Evolutionary conservation across 2,329 filamentous ascomycete genomes (phyloP), one percentile per base, ranked within the genome.

Genomic region (Onygenales sp.): DNA sequence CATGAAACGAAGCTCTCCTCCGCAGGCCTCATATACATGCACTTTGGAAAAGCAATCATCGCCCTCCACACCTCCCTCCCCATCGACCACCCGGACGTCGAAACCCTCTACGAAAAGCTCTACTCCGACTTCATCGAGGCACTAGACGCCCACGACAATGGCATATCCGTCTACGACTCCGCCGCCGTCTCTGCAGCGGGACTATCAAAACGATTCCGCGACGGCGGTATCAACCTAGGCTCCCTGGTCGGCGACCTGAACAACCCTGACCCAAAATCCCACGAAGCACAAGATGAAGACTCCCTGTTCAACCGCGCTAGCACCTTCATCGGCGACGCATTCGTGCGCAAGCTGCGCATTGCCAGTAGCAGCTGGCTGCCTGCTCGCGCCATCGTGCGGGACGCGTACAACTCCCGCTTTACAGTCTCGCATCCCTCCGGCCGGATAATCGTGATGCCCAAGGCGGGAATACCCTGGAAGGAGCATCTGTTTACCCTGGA

Each of bases 81-180:
- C 10, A 74, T 83, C 58, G 82, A 85, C 52, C 76, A 79, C 58
- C 70, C 82, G 43, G 84, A 90, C 59, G 85, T 93, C 44, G 77
- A 79, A 42, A 71, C 94, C 33, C 77, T 98, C 52, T 94, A 87
- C 77, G 78, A 83, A 64, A 96, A 96, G 77, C 74, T 98, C 49
- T 98, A 98, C 77, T 83, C 86, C 61, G 86, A 86, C 70, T 96
- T 97, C 70, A 79, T 98, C 67, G 93, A 98, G 77, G 90, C 93
- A 2, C 85, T 98, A 53, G 93, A 98, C 71, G 93, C 91, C 54
- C 92, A 98, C 72, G 93, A 98, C 77, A 98, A 98, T 70, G 93
- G 93, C 61, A 86, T 98, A 66, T 85, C 84, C 31, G 80, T 78
- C 54, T 94, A 94, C 73, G 88, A 95, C 67, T 77, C 86, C 32